Base-by-base conservation (phyloP, 306 rosid genomes). In the Rosa multiflora region DNA sequence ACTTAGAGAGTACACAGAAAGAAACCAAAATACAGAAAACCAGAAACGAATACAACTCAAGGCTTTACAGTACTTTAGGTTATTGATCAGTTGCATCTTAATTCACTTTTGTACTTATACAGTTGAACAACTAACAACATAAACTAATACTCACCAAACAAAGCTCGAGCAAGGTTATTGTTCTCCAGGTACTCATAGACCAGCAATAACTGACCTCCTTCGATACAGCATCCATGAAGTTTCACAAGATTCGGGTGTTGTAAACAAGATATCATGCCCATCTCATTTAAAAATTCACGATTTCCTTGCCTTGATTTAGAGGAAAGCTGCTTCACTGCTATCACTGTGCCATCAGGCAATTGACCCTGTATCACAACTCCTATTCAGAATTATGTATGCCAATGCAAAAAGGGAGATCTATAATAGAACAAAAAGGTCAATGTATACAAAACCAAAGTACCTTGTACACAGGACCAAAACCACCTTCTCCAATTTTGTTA, bases 181-280 rank as follows among this genome's bases (percentile, higher is more conserved):
- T 90, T 89, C 84, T 90, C 92, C 93, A 92, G 14, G 83, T 90
- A 90, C 84, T 92, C 96, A 49, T 92, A 90, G 15, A 92, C 91
- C 85, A 92, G 66, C 78, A 90, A 70, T 53, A 92, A 58, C 69
- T 90, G 92, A 76, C 88, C 86, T 47, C 90, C 88, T 82, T 92
- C 96, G 39, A 85, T 84, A 77, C 97, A 92, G 64, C 80, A 90
- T 81, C 96, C 93, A 79, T 85, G 77, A 70, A 92, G 92, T 80
- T 92, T 89, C 71, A 92, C 97, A 56, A 90, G 91, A 87, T 92
- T 92, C 23, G 91, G 97, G 69, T 92, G 97, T 70, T 90, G 92
- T 77, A 86, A 72, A 80, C 89, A 85, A 75, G 97, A 88, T 80
- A 90, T 88, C 83, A 88, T 40, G 79, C 92, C 97, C 62, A 92